These are phyloP conservation scores for Porpolomopsis calyptriformis DNA, from an alignment of 768 basidiomycete genomes.

Conservation along the genomic window DNA sequence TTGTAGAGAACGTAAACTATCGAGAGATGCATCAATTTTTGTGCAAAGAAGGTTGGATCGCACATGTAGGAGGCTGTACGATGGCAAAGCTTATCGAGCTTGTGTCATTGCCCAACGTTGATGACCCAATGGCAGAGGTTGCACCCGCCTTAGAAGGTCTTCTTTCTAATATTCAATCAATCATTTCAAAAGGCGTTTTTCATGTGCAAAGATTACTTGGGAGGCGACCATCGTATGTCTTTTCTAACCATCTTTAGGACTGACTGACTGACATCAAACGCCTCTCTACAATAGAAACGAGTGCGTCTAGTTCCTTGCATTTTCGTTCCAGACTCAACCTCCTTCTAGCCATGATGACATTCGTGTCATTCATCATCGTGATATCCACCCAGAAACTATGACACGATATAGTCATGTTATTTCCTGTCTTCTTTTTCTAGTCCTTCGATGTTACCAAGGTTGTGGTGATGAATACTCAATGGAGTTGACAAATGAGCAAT, in stretches of 20 bases:
- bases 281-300: background rate
- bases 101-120: background rate
- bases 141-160: background rate
- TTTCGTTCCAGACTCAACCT: background rate
- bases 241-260: background rate
- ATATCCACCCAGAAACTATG: constrained; percentile 2
- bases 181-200: background rate
- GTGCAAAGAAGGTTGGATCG: background rate
- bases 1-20: background rate
- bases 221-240: background rate
- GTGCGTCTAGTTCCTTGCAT: background rate
- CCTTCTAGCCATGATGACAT: background rate
- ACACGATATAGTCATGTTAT: background rate
- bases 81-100: background rate
- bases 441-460: constrained; percentile 1
- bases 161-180: background rate
- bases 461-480: background rate
- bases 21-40: constrained; percentile 3
- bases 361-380: background rate
- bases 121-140: background rate
- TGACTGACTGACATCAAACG: background rate
- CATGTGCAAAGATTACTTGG: background rate
- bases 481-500: background rate
- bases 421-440: background rate
- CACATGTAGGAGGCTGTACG: background rate